These are phyloP conservation scores for Kwoniella dejecticola DNA, from an alignment of 768 basidiomycete genomes.

Conservation along the genomic window DNA sequence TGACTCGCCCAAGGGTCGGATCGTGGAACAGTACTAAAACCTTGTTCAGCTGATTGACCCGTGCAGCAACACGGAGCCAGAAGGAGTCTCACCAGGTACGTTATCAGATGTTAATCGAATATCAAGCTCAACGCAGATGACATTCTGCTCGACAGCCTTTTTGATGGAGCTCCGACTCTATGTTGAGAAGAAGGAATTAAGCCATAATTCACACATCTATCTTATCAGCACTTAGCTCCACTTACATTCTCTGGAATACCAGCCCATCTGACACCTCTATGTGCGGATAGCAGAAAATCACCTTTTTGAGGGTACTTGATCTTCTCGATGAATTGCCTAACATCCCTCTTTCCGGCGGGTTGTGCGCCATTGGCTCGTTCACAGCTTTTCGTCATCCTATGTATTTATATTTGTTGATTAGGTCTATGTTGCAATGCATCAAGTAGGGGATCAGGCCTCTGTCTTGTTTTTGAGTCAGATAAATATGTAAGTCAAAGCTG, in stretches of 20 bases:
- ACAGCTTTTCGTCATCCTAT: neutral
- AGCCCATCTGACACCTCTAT: conserved; percentile 15
- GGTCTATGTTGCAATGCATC: too few relatives aligned
- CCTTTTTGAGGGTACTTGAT: conserved; percentile 11
- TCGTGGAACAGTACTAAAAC: conserved; percentile 12
- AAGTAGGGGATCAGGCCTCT: too few relatives aligned
- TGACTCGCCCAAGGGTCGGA: conserved; percentile 2
- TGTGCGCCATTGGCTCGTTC: neutral
- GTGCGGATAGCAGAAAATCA: conserved; percentile 13
- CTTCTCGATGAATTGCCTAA: conserved; percentile 4
- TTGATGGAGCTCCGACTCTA: conserved; percentile 14
- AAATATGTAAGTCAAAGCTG: too few relatives aligned
- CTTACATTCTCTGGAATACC: conserved; percentile 21
- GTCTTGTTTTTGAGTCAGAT: too few relatives aligned
- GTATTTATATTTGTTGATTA: too few relatives aligned
- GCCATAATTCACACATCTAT: neutral
- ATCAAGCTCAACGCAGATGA: conserved; percentile 19
- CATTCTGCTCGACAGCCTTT: conserved; percentile 3
- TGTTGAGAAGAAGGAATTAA: neutral
- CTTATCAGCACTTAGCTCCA: neutral
- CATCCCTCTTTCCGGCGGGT: conserved; percentile 2
- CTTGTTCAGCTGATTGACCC: neutral
- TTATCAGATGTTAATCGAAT: conserved; percentile 12
- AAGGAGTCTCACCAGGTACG: conserved; percentile 4
- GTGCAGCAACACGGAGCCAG: neutral